phyloP scores from a whole-genome alignment of 495 filamentous ascomycete species.

The Penicillium subrubescens region DNA sequence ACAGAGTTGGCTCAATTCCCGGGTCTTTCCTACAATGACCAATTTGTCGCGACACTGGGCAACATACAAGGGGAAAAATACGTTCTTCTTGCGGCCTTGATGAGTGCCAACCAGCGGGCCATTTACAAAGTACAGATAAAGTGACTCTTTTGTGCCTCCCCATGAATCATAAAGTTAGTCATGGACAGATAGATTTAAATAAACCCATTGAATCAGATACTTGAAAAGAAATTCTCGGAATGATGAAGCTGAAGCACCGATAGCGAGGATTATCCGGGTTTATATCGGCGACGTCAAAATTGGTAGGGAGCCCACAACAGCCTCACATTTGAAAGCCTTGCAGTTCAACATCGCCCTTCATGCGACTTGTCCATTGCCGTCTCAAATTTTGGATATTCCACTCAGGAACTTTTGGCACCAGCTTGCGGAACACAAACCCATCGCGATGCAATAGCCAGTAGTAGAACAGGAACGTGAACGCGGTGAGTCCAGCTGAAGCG shows the following conservation, averaged over 20 bases:
- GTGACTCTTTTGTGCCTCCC: not conserved
- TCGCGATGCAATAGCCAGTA: not conserved
- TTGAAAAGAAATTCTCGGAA: not conserved
- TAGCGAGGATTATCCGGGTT: not conserved
- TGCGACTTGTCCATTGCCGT: not conserved
- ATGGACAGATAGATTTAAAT: not conserved
- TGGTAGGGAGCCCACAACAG: not conserved
- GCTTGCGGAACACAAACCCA: not conserved
- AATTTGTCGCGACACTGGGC: not conserved
- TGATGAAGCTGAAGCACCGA: not conserved
- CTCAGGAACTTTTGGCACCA: not conserved
- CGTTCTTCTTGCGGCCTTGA: not conserved
- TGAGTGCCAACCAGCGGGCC: not conserved
- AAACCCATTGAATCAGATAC: not conserved
- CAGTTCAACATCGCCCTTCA: not conserved
- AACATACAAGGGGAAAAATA: not conserved
- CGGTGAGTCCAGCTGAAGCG: not conserved
- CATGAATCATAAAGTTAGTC: not conserved
- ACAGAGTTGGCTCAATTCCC: not conserved
- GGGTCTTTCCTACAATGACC: not conserved
- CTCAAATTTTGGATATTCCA: not conserved
- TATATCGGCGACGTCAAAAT: not conserved
- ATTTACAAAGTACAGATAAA: not conserved
- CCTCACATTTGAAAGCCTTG: not conserved
- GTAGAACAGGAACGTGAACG: not conserved